phyloP scores from a whole-genome alignment of 75 land plant genomes.

The Pinus tabuliformis region DNA sequence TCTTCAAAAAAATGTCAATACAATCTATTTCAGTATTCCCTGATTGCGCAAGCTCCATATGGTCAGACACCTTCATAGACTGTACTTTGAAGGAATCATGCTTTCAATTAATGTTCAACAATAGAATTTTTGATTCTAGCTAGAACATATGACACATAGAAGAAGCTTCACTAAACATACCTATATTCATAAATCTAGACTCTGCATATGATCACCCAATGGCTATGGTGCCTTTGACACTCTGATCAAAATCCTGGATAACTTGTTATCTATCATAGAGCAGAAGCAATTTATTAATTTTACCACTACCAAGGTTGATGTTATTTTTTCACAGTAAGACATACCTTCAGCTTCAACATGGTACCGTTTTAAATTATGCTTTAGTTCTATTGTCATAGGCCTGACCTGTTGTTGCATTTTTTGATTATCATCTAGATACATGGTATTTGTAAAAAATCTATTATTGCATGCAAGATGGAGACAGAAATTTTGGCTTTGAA shows the following conservation, averaged over 20 bases:
- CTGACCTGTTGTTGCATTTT: background rate
- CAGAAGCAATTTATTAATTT: background rate
- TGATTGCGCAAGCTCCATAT: background rate
- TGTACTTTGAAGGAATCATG: slow-evolving; percentile 3
- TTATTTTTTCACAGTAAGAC: background rate
- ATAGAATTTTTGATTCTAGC: background rate
- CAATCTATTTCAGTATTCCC: background rate
- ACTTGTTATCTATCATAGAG: background rate
- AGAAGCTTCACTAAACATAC: slow-evolving; percentile 3
- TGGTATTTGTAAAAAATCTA: background rate
- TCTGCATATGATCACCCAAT: background rate
- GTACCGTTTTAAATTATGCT: background rate
- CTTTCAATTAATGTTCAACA: slow-evolving; percentile 8
- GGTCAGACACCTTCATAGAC: background rate
- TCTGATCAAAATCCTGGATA: background rate
- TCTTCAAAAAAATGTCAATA: background rate
- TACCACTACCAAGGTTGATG: background rate
- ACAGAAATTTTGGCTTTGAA: background rate
- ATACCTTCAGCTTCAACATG: background rate
- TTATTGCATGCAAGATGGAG: background rate
- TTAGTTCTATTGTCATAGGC: background rate
- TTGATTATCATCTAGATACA: background rate
- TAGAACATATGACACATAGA: slow-evolving; percentile 1
- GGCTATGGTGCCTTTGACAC: background rate
- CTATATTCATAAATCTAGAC: slow-evolving; percentile 2